phyloP scores from a whole-genome alignment of 2,329 filamentous ascomycete genomes.

The Didymellaceae sp. region DNA sequence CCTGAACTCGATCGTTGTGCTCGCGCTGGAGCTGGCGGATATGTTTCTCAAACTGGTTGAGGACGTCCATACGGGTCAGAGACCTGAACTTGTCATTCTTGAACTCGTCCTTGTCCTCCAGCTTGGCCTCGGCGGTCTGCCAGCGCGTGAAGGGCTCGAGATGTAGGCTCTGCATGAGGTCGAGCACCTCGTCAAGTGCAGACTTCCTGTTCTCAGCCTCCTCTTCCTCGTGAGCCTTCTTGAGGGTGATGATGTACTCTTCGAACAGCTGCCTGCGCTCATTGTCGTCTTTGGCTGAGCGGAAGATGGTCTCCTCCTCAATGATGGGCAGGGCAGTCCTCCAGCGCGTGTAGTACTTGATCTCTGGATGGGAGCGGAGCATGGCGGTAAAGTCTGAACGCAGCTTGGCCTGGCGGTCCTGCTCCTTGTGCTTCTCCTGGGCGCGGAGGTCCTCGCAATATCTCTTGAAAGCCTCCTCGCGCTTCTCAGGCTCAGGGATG shows the following conservation, averaged over 20 bases:
- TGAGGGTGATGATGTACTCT: slow-evolving; percentile 87
- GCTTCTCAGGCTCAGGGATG: slow-evolving; percentile 89
- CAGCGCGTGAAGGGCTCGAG: slow-evolving; percentile 94
- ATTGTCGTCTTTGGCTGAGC: slow-evolving; percentile 83
- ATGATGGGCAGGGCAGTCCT: slow-evolving; percentile 94
- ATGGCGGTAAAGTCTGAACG: slow-evolving; percentile 94
- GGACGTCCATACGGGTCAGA: slow-evolving; percentile 85
- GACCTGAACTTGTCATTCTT: slow-evolving; percentile 82
- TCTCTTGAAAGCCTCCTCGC: slow-evolving; percentile 91
- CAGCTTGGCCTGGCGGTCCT: slow-evolving; percentile 90
- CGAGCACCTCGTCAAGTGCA: slow-evolving; percentile 82
- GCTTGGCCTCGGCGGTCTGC: slow-evolving; percentile 84
- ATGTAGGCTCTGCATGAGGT: slow-evolving; percentile 78
- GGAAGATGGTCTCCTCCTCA: slow-evolving; percentile 93
- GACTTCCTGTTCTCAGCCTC: slow-evolving; percentile 75
- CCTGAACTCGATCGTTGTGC: slow-evolving; percentile 89
- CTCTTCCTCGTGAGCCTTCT: slow-evolving; percentile 77
- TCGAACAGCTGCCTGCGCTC: slow-evolving; percentile 91
- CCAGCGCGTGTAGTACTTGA: slow-evolving; percentile 96
- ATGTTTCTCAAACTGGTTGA: slow-evolving; percentile 92
- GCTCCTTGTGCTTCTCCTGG: slow-evolving; percentile 93
- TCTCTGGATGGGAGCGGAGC: slow-evolving; percentile 95
- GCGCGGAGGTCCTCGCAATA: slow-evolving; percentile 88
- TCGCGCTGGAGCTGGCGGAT: slow-evolving; percentile 90
- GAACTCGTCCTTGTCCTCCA: slow-evolving; percentile 79